Base-by-base conservation (phyloP, 495 filamentous ascomycete species). In the Xylaria venustula region DNA sequence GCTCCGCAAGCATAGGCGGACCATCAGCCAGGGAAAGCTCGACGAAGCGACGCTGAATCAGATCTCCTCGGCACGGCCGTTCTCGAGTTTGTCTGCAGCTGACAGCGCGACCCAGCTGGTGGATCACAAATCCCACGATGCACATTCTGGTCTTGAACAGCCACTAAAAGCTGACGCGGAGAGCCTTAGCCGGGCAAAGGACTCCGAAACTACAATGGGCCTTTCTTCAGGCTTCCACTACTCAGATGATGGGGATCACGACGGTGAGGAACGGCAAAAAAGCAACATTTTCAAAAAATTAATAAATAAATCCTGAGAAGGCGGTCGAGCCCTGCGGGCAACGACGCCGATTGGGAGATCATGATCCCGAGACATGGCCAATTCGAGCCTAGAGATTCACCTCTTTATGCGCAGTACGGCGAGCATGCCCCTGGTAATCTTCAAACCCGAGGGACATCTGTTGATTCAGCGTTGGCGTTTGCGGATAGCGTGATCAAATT, bases 1-100 rank as follows among this genome's bases (percentile, higher is more conserved):
- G 47, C 58, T 71, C 8, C 54, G 30, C n/a, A 71, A 66, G 22
- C 64, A 71, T 19, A 65, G 64, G 52, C 64, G 49, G 17, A 65
- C 60, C 19, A 65, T 69, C 40, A 69, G 54, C 32, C 62, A 65
- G 34, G 64, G 66, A 17, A 48, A 60, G 34, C 62, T 69, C 45
- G 34, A 34, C 12, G 62, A 60, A 14, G 51, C 9, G 11, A 37
- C 7, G 17, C 12, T 60, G 1, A 34, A 15, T 25, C 48, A 17
- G n/a, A 19, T 23, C n/a, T 44, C n/a, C 23, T 15, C 30, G n/a
- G 46, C 25, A 28, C 19, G 6, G 17, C 20, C 19, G 15, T 17
- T 28, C 11, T 48, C 55, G 12, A 44, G 36, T n/a, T 22, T 63
- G 37, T 30, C 67, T 25, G 52, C 55, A 17, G 28, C 26, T 36